Evolutionary conservation across 306 rosid species (phyloP).

Genomic region (Styphnolobium japonicum): DNA sequence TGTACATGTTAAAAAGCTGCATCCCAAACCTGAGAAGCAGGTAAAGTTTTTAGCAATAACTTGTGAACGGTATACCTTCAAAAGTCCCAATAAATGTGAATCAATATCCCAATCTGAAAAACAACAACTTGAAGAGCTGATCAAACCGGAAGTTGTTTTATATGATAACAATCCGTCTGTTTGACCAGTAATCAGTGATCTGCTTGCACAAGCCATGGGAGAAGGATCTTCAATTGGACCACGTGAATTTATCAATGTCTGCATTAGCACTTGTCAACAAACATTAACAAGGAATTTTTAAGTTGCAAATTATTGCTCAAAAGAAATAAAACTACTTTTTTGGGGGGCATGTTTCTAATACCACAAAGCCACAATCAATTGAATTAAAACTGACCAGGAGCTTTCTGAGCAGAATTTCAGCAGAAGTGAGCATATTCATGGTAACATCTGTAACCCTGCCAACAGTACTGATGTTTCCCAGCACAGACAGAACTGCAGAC

Average conservation of each 20-base stretch:
- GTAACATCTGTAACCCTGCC: slow-evolving; percentile 66
- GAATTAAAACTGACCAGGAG: slow-evolving; percentile 77
- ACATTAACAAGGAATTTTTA: slow-evolving; percentile 27
- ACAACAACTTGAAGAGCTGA: slow-evolving; percentile 71
- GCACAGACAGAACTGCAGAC: slow-evolving; percentile 81
- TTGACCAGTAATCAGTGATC: slow-evolving; percentile 67
- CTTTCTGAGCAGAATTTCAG: slow-evolving; percentile 65
- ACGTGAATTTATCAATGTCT: slow-evolving; percentile 83
- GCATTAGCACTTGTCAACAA: slow-evolving; percentile 61
- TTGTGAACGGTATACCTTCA: slow-evolving; percentile 57
- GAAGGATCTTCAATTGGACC: slow-evolving; percentile 98
- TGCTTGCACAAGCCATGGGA: slow-evolving; percentile 66
- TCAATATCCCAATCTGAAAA: slow-evolving; percentile 84
- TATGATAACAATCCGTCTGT: slow-evolving; percentile 73
- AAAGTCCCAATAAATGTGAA: slow-evolving; percentile 66
- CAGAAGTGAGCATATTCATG: slow-evolving; percentile 68
- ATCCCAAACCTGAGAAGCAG: slow-evolving; percentile 3
- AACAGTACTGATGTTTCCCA: slow-evolving; percentile 61
- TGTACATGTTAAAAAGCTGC: neutral
- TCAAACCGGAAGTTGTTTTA: slow-evolving; percentile 74
- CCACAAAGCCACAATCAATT: slow-evolving; percentile 29
- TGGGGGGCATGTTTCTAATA: no score
- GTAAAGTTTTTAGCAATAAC: neutral
- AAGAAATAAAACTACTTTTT: no score
- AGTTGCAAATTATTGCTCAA: neutral